Conservation (phyloP, 2,329 filamentous ascomycete species). For the Neonectria punicea region DNA sequence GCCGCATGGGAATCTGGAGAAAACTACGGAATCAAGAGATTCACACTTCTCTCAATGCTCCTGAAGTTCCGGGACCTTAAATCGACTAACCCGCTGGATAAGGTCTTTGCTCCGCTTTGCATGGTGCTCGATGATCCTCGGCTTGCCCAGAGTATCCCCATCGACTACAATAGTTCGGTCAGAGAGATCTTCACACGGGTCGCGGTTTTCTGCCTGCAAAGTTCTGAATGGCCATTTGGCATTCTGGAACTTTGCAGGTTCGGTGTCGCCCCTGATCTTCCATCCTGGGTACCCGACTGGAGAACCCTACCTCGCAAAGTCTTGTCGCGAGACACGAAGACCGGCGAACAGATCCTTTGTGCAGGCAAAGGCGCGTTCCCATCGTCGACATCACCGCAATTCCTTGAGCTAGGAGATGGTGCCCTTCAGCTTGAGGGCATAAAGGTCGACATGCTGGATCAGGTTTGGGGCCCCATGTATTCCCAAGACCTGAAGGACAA, state of each 20-base stretch:
- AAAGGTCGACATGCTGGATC: neutral
- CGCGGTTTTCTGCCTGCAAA: neutral
- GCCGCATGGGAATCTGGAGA: neutral
- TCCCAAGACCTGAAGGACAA: slow-evolving; percentile 6
- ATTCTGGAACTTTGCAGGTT: slow-evolving; percentile 10
- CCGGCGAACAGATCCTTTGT: neutral
- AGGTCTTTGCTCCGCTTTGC: slow-evolving; percentile 5
- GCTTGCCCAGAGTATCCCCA: neutral
- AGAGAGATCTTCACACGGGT: neutral
- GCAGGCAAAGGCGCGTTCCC: neutral
- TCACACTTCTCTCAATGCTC: neutral
- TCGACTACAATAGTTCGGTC: neutral
- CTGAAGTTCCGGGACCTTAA: slow-evolving; percentile 2
- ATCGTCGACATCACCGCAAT: neutral
- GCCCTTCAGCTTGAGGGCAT: slow-evolving; percentile 2
- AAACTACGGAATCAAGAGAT: slow-evolving; percentile 3
- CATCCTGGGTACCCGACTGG: slow-evolving; percentile 10
- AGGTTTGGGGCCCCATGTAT: neutral
- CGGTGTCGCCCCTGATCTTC: neutral
- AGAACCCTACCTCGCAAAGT: neutral
- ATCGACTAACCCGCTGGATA: slow-evolving; percentile 7
- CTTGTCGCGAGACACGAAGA: neutral
- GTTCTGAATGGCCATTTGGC: neutral
- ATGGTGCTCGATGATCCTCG: neutral
- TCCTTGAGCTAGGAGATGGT: neutral